Evolutionary conservation across 1,284 basidiomycete genomes (phyloP).

Genomic region (Leccinum pachyderme): DNA sequence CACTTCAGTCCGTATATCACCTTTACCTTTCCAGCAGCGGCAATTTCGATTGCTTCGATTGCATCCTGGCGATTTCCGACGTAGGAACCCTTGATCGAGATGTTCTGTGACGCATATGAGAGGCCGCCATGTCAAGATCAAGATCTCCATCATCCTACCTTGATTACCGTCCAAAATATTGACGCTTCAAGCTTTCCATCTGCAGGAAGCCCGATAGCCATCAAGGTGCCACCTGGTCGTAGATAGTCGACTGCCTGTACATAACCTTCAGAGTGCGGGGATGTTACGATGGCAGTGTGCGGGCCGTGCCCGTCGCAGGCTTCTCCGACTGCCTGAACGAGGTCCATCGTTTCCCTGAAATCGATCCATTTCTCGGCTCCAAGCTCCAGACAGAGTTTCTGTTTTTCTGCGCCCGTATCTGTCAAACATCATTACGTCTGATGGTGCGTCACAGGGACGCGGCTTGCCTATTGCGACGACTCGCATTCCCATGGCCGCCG

Average conservation of each 20-base stretch:
- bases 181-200: conserved; percentile 58
- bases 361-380: conserved; percentile 83
- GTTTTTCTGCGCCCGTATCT: conserved; percentile 78
- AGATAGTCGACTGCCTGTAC: conserved; percentile 71
- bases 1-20: conserved; percentile 51
- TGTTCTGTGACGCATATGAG: conserved; percentile 36
- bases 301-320: conserved; percentile 72
- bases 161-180: conserved; percentile 77
- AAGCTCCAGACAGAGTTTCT: conserved; percentile 61
- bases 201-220: conserved; percentile 75
- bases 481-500: conserved; percentile 69
- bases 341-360: conserved; percentile 63
- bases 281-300: conserved; percentile 72
- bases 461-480: conserved; percentile 72
- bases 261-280: conserved; percentile 61
- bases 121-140: not conserved
- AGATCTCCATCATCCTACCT: conserved; percentile 31
- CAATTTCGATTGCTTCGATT: conserved; percentile 70
- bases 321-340: conserved; percentile 60
- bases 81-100: conserved; percentile 72
- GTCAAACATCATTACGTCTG: not conserved
- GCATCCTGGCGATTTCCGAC: conserved; percentile 78
- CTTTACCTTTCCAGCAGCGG: conserved; percentile 65
- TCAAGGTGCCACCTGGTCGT: conserved; percentile 60
- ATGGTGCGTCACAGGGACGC: not conserved